These are phyloP conservation scores for Dalechampia spathulata DNA, from an alignment of 441 rosid genomes.

Conservation along the genomic window DNA sequence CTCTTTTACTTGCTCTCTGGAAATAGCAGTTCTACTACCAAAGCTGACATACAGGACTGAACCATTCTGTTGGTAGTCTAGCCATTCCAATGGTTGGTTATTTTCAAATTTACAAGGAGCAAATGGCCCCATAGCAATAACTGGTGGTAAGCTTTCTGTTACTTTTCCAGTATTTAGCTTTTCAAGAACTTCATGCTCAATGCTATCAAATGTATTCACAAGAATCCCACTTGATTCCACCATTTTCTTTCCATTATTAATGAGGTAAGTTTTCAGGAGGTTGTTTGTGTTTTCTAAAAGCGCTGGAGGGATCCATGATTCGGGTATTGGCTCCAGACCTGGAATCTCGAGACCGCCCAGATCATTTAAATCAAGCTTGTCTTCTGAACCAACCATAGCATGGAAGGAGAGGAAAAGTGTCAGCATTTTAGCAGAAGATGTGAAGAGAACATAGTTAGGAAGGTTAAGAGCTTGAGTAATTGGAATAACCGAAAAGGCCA, in stretches of 20 bases:
- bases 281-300: constrained; percentile 16
- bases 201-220: constrained; percentile 21
- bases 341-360: constrained; percentile 17
- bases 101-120: constrained; percentile 17
- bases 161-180: constrained; percentile 16
- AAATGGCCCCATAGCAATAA: constrained; percentile 26
- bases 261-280: constrained; percentile 12
- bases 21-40: constrained; percentile 34
- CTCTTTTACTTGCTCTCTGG: constrained; percentile 33
- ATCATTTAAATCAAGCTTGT: not conserved
- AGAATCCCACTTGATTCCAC: constrained; percentile 25
- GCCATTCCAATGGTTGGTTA: constrained; percentile 17
- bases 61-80: constrained; percentile 18
- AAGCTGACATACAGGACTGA: constrained; percentile 33
- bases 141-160: constrained; percentile 13
- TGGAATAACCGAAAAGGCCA: constrained; percentile 16
- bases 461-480: constrained; percentile 18
- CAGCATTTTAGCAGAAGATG: constrained; percentile 34
- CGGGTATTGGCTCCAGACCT: constrained; percentile 21
- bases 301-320: constrained; percentile 29
- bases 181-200: constrained; percentile 21
- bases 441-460: constrained; percentile 30
- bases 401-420: constrained; percentile 19
- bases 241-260: constrained; percentile 24
- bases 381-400: not conserved